Evolutionary conservation across 495 filamentous ascomycete genomes (phyloP), one percentile per base, ranked within the genome.

Genomic region (Zalerion maritima): DNA sequence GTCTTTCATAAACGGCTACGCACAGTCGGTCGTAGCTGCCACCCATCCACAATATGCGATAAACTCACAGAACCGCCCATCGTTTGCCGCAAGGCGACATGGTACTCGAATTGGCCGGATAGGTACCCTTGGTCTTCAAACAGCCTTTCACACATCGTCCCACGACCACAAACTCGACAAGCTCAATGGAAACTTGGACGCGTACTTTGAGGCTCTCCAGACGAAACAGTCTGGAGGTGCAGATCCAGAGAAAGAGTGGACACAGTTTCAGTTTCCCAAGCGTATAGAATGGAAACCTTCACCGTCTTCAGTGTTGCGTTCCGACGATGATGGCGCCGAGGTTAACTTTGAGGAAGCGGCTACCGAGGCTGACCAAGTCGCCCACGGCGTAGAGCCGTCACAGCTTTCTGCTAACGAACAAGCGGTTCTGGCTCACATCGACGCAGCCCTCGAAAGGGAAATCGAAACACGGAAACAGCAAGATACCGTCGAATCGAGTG

Each of bases 1-100:
- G 69, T 79, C 83, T 54, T 77, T 96, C 54, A 86, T 83, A 50
- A 83, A 93, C 70, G 87, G 86, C 58, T 94, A 92, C 67, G 82
- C 84, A 53, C 87, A 94, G 53, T 91, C 87, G 40, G 75, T 97
- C 59, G 87, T 96, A 55, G 89, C 89, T 39, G 86, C 82, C 32
- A 82, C 84, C 27, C 86, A 94, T 46, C 60, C 62, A 26, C 75
- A 77, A n/a, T 70, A 81, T 53, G 80, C 84, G 63, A 72, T 84
- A 49, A 84, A 83, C 26, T 62, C 75, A 5, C 77, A 64, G 35
- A 65, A 66, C 42, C 58, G 68, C 38, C 61, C 61, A 40, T 60
- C 64, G 41, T 73, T 71, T 40, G 52, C 50, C n/a, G n/a, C n/a
- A 33, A 54, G 57, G 28, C 59, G 60, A 45, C 49, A 54, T 33